Conservation (phyloP, 306 rosid genomes). For the Lathyrus sativus region DNA sequence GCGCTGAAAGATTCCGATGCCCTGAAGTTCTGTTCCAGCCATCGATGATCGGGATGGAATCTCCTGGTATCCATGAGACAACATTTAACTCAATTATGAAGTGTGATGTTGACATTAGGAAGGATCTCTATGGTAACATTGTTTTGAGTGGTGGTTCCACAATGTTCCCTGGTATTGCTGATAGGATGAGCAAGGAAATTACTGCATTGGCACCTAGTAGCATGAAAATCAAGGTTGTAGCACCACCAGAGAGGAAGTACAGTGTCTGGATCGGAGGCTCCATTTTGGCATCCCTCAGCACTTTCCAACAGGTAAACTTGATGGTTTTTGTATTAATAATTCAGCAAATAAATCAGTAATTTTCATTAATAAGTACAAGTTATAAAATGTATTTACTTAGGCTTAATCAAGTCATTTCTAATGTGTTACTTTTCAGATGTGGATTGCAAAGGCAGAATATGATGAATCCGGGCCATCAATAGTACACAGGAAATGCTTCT, state of each 20-base stretch:
- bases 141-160: slow-evolving; percentile 65
- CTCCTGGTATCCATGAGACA: slow-evolving; percentile 57
- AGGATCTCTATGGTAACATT: slow-evolving; percentile 61
- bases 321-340: slow-evolving; percentile 4
- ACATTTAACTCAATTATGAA: slow-evolving; percentile 60
- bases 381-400: slow-evolving; percentile 3
- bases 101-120: slow-evolving; percentile 58
- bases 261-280: slow-evolving; percentile 69
- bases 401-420: slow-evolving; percentile 3
- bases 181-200: slow-evolving; percentile 62
- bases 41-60: slow-evolving; percentile 59
- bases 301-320: slow-evolving; percentile 55
- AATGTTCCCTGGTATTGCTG: slow-evolving; percentile 63
- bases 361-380: slow-evolving; percentile 4
- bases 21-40: slow-evolving; percentile 62
- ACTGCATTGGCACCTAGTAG: slow-evolving; percentile 61
- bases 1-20: slow-evolving; percentile 60
- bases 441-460: slow-evolving; percentile 94
- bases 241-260: slow-evolving; percentile 61
- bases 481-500: slow-evolving; percentile 99
- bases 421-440: slow-evolving; percentile 61
- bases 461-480: slow-evolving; percentile 98
- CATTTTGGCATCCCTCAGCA: slow-evolving; percentile 61
- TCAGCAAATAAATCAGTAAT: background rate
- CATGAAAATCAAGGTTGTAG: slow-evolving; percentile 60